Conservation (phyloP, 768 basidiomycete genomes). For the Postia placenta region DNA sequence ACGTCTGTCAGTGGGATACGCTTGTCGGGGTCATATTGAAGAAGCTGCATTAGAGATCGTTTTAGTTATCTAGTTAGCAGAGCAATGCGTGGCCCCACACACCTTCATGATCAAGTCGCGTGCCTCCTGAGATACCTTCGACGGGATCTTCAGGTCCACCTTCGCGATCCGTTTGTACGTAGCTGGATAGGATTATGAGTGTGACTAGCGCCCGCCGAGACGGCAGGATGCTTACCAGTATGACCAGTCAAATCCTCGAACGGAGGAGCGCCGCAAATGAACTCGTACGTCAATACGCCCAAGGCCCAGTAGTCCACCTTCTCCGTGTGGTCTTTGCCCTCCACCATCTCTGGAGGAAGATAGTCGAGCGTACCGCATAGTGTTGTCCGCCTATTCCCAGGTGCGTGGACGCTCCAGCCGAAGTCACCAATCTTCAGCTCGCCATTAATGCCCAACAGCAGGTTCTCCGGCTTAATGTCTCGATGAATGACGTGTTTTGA, state of each 20-base stretch:
- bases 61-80: slow-evolving; percentile 7
- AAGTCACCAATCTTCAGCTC: slow-evolving; percentile 99
- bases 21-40: slow-evolving; percentile 74
- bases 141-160: slow-evolving; percentile 62
- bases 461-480: slow-evolving; percentile 98
- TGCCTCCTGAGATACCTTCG: slow-evolving; percentile 36
- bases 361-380: slow-evolving; percentile 96
- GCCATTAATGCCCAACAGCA: slow-evolving; percentile 89
- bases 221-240: slow-evolving; percentile 44
- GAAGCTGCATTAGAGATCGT: slow-evolving; percentile 47
- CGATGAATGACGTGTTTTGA: slow-evolving; percentile 96
- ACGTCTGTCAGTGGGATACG: slow-evolving; percentile 74
- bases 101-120: slow-evolving; percentile 42
- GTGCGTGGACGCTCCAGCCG: slow-evolving; percentile 98
- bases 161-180: slow-evolving; percentile 87
- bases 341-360: slow-evolving; percentile 98
- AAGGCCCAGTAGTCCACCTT: slow-evolving; percentile 96
- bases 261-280: slow-evolving; percentile 75
- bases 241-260: slow-evolving; percentile 84
- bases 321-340: slow-evolving; percentile 82
- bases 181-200: too few species aligned
- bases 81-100: background rate
- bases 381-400: slow-evolving; percentile 82
- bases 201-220: background rate
- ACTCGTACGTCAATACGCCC: slow-evolving; percentile 95